These are phyloP conservation scores for Oryza australiensis DNA, from an alignment of 176 grass and related monocot species.

Conservation along the genomic window DNA sequence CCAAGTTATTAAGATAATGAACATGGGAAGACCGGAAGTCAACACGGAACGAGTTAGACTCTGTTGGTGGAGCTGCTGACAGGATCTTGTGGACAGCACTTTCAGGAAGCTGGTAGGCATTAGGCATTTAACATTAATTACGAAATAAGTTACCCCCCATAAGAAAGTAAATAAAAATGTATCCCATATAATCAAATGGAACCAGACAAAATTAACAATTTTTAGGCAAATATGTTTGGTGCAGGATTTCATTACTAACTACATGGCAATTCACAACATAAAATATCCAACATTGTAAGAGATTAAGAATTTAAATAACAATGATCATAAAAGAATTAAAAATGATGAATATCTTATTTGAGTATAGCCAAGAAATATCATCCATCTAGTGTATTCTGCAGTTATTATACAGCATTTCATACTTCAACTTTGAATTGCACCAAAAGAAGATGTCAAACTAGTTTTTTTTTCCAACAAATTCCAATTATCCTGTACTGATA, in stretches of 20 bases:
- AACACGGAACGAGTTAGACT: slow-evolving; percentile 82
- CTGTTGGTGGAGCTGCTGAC: slow-evolving; percentile 75
- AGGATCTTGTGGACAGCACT: slow-evolving; percentile 71
- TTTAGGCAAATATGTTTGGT: not conserved
- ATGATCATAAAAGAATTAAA: not conserved
- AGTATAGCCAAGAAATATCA: not conserved
- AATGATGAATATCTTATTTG: no score
- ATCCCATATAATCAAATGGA: slow-evolving; percentile 4
- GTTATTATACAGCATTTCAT: slow-evolving; percentile 21
- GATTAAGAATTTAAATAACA: slow-evolving; percentile 13
- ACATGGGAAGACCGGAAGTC: slow-evolving; percentile 88
- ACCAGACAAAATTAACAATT: slow-evolving; percentile 5
- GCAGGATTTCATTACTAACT: slow-evolving; percentile 12
- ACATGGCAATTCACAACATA: slow-evolving; percentile 15
- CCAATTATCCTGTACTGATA: not conserved
- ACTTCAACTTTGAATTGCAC: not conserved
- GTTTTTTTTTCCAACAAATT: slow-evolving; percentile 1
- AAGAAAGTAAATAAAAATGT: slow-evolving; percentile 15
- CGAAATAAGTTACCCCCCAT: slow-evolving; percentile 1
- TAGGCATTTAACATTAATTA: slow-evolving; percentile 40
- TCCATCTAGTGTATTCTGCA: not conserved
- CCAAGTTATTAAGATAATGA: slow-evolving; percentile 97
- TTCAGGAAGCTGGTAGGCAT: slow-evolving; percentile 74
- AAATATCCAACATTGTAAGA: not conserved
- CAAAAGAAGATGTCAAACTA: not conserved